Conservation (phyloP, 108 stramenopile genomes). For the Cyclotella cryptica region DNA sequence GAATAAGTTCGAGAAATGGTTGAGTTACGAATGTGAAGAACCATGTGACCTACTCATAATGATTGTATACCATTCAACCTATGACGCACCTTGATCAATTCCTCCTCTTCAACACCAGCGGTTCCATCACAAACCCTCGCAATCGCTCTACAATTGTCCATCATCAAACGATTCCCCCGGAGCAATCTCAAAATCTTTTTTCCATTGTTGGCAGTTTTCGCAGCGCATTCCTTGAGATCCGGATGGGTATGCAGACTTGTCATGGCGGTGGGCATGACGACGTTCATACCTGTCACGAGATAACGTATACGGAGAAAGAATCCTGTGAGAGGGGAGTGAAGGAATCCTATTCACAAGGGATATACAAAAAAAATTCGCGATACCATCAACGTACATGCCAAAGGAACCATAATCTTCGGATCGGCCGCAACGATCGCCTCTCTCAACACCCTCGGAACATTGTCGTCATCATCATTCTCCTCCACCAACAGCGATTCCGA, state of each 20-base stretch:
- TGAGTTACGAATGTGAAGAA: too few relatives aligned
- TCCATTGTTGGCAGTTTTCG: constrained; percentile 66
- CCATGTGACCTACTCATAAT: too few relatives aligned
- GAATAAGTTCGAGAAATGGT: too few relatives aligned
- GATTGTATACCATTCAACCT: background rate
- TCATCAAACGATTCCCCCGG: constrained; percentile 23
- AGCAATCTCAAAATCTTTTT: constrained; percentile 42
- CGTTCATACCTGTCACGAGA: constrained; percentile 63
- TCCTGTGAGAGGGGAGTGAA: background rate
- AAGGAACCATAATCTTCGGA: constrained; percentile 57
- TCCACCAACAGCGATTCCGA: constrained; percentile 15
- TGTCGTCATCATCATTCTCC: constrained; percentile 8
- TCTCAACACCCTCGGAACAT: constrained; percentile 50
- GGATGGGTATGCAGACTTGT: constrained; percentile 65
- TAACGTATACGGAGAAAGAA: background rate
- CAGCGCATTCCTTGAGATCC: constrained; percentile 51
- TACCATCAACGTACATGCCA: constrained; percentile 61
- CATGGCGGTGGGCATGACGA: constrained; percentile 85
- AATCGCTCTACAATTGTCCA: constrained; percentile 58
- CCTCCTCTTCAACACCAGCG: constrained; percentile 23
- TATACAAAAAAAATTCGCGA: background rate
- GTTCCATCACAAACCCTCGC: constrained; percentile 41
- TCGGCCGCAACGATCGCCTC: constrained; percentile 52
- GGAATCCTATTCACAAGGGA: too few relatives aligned
- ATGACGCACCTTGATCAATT: constrained; percentile 14